phyloP scores from a whole-genome alignment of 805 yeast genomes.

The Starmerella roubikii region DNA sequence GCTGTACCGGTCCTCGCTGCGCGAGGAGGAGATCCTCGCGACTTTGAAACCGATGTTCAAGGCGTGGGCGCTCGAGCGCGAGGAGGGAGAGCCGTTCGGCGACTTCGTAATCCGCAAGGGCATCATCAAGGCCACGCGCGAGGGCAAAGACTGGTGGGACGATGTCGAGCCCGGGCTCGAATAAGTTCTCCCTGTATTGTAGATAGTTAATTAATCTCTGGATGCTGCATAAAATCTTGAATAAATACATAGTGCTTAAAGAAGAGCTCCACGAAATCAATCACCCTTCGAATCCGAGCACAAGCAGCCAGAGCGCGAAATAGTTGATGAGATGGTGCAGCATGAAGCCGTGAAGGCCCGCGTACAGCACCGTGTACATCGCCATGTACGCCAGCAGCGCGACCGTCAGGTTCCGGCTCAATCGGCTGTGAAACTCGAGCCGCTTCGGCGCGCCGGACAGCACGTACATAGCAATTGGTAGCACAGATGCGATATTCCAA shows the following conservation, averaged over 20 bases:
- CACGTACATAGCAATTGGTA: constrained; percentile 32
- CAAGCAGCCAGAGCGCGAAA: constrained; percentile 17
- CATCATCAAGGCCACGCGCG: constrained; percentile 74
- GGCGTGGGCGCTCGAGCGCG: constrained; percentile 86
- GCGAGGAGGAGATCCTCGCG: constrained; percentile 73
- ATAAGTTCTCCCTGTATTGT: too few species aligned
- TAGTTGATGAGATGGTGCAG: constrained; percentile 61
- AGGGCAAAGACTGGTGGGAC: constrained; percentile 91
- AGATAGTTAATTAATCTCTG: neutral
- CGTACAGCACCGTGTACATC: constrained; percentile 54
- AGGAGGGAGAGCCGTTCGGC: constrained; percentile 88
- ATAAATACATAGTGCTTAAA: neutral
- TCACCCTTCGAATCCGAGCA: neutral
- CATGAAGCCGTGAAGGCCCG: constrained; percentile 67
- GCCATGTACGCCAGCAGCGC: constrained; percentile 38
- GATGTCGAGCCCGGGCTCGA: constrained; percentile 38
- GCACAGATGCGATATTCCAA: constrained; percentile 58
- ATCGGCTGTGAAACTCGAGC: neutral
- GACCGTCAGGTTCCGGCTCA: constrained; percentile 21
- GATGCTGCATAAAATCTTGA: neutral
- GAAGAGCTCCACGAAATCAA: neutral
- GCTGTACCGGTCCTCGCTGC: constrained; percentile 72
- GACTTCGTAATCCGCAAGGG: constrained; percentile 81
- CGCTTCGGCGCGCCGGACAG: neutral
- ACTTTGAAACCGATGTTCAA: constrained; percentile 76